Conservation (phyloP, 768 basidiomycete species). For the Lepiota brunneoincarnata region DNA sequence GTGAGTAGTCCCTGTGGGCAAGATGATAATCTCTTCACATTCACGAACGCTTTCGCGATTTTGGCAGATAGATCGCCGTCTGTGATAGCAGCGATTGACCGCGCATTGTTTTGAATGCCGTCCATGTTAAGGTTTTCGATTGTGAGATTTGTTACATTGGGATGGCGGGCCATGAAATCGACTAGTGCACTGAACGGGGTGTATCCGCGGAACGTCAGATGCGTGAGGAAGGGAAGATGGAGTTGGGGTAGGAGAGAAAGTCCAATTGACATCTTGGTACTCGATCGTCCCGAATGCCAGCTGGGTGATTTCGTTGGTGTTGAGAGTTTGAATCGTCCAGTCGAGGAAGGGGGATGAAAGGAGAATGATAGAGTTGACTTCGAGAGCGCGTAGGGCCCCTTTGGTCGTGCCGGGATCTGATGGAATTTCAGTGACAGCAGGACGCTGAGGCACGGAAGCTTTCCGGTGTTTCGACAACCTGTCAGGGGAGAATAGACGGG, state of each 20-base stretch:
- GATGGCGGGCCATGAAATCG: background rate
- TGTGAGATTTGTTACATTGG: background rate
- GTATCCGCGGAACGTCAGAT: constrained; percentile 5
- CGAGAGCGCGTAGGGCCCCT: constrained; percentile 4
- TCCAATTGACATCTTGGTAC: constrained; percentile 5
- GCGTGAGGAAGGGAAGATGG: background rate
- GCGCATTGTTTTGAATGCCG: background rate
- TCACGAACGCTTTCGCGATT: background rate
- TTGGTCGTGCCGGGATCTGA: background rate
- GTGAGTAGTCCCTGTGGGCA: constrained; percentile 6
- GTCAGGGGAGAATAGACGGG: constrained; percentile 3
- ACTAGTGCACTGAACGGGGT: constrained; percentile 3
- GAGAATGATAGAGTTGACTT: constrained; percentile 12
- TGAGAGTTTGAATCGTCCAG: constrained; percentile 15
- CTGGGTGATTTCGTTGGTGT: constrained; percentile 7
- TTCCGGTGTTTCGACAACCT: background rate
- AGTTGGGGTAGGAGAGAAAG: constrained; percentile 1
- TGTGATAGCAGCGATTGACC: background rate
- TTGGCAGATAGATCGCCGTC: background rate
- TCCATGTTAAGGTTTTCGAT: constrained; percentile 4
- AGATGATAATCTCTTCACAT: constrained; percentile 4
- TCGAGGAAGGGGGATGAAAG: constrained; percentile 11
- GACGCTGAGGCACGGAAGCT: background rate
- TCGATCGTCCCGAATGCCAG: constrained; percentile 12
- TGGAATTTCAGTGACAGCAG: background rate